Evolutionary conservation across 1,284 basidiomycete genomes (phyloP).

Genomic region (Porodaedalea pini): DNA sequence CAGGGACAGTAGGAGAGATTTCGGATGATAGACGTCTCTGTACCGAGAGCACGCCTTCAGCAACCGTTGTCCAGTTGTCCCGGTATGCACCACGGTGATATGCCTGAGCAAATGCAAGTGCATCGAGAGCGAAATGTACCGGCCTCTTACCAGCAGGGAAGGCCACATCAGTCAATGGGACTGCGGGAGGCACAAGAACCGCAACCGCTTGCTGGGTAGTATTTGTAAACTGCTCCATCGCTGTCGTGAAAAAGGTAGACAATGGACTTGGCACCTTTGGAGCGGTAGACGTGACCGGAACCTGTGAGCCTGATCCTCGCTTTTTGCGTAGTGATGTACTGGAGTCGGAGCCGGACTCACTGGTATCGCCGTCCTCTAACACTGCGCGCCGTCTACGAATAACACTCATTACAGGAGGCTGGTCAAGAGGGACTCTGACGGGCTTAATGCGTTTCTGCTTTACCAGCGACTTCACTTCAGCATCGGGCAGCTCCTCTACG

Average conservation of each 20-base stretch:
- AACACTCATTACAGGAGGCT: constrained; percentile 76
- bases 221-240: constrained; percentile 66
- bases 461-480: constrained; percentile 81
- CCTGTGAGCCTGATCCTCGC: constrained; percentile 12
- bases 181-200: constrained; percentile 56
- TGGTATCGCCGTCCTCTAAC: constrained; percentile 28
- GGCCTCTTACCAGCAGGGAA: constrained; percentile 54
- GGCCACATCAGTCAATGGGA: constrained; percentile 40
- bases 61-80: constrained; percentile 80
- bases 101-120: constrained; percentile 74
- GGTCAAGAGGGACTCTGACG: constrained; percentile 85
- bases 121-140: constrained; percentile 77
- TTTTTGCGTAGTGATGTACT: constrained; percentile 22
- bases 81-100: constrained; percentile 60
- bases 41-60: constrained; percentile 78
- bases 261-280: constrained; percentile 70
- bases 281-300: constrained; percentile 37
- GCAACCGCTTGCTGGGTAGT: constrained; percentile 73
- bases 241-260: constrained; percentile 66
- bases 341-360: constrained; percentile 20
- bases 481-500: constrained; percentile 84
- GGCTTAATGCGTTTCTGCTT: constrained; percentile 88
- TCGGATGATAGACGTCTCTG: constrained; percentile 74
- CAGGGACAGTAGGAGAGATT: constrained; percentile 78
- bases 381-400: constrained; percentile 67